These are phyloP conservation scores for Sporothrix globosa DNA, from an alignment of 2,329 filamentous ascomycete species.

Conservation along the genomic window DNA sequence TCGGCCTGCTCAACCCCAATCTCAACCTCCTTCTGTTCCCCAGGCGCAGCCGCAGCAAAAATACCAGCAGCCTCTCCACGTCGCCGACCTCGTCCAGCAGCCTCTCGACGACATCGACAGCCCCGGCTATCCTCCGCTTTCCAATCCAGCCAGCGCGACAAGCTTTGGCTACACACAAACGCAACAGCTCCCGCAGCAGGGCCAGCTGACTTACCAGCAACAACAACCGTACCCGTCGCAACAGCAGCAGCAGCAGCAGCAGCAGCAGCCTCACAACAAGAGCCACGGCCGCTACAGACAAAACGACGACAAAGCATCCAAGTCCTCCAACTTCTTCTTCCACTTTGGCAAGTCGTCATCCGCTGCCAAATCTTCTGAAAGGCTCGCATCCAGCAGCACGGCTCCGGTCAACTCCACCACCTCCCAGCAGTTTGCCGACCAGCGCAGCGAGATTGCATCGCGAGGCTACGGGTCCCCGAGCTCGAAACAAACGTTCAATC, in stretches of 20 bases:
- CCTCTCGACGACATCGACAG: constrained; percentile 39
- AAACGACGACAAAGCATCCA: constrained; percentile 51
- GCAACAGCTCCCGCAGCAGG: constrained; percentile 36
- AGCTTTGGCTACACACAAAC: constrained; percentile 35
- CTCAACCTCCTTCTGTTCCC: constrained; percentile 3
- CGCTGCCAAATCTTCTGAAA: constrained; percentile 46
- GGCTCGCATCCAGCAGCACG: constrained; percentile 33
- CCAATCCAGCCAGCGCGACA: constrained; percentile 38
- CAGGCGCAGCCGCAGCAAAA: constrained; percentile 27
- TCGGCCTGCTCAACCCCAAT: constrained; percentile 16
- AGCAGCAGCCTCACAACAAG: constrained; percentile 38
- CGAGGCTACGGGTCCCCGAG: constrained; percentile 43
- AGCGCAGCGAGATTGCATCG: constrained; percentile 47
- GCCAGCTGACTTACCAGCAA: constrained; percentile 27
- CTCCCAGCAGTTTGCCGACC: constrained; percentile 43
- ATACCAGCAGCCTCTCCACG: constrained; percentile 39
- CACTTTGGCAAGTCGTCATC: constrained; percentile 54
- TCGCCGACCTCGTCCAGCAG: constrained; percentile 43
- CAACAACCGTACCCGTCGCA: constrained; percentile 38
- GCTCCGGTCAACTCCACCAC: constrained; percentile 36
- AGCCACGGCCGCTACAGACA: constrained; percentile 38
- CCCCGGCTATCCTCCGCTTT: constrained; percentile 40
- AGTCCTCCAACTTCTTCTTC: constrained; percentile 53
- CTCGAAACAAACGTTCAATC: constrained; percentile 41
- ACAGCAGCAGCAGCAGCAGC: constrained; percentile 35